Evolutionary conservation across 495 filamentous ascomycete genomes (phyloP).

Genomic region (Bombardia bombarda): DNA sequence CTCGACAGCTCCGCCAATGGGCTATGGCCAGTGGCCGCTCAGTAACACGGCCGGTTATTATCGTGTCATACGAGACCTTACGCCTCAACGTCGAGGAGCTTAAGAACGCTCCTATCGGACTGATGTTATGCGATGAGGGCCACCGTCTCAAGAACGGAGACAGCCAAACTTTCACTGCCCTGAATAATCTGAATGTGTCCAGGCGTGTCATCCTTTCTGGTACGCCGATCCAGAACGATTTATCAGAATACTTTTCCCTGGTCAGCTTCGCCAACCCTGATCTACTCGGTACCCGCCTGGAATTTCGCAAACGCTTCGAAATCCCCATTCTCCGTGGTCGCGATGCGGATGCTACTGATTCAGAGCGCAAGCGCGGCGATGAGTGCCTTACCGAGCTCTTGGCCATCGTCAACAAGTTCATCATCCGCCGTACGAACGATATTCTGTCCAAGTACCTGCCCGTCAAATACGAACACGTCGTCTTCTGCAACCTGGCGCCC

Average conservation of each 20-base stretch:
- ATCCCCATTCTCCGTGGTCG: conserved; percentile 86
- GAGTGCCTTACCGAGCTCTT: conserved; percentile 77
- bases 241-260: conserved; percentile 94
- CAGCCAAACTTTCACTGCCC: conserved; percentile 82
- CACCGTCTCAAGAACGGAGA: conserved; percentile 99
- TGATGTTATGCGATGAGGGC: conserved; percentile 96
- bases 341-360: conserved; percentile 82
- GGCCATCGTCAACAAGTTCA: conserved; percentile 90
- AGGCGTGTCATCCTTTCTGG: conserved; percentile 92
- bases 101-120: conserved; percentile 75
- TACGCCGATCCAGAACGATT: conserved; percentile 95
- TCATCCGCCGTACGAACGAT: conserved; percentile 97
- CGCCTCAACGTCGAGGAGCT: conserved; percentile 86
- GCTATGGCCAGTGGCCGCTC: conserved; percentile 79
- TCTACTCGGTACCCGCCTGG: conserved; percentile 76
- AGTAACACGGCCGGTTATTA: conserved; percentile 95
- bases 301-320: conserved; percentile 94
- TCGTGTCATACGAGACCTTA: conserved; percentile 96
- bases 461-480: conserved; percentile 98
- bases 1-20: conserved; percentile 87
- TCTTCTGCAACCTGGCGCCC: conserved; percentile 94
- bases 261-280: conserved; percentile 96
- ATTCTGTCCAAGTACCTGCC: conserved; percentile 97
- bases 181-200: conserved; percentile 85
- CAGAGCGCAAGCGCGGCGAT: conserved; percentile 75